A percentile compares a stretch with the other conserved stretches of the same genome.
phyloP scores from a whole-genome alignment of 2,329 filamentous ascomycete species.

The Aspergillus carbonarius region DNA sequence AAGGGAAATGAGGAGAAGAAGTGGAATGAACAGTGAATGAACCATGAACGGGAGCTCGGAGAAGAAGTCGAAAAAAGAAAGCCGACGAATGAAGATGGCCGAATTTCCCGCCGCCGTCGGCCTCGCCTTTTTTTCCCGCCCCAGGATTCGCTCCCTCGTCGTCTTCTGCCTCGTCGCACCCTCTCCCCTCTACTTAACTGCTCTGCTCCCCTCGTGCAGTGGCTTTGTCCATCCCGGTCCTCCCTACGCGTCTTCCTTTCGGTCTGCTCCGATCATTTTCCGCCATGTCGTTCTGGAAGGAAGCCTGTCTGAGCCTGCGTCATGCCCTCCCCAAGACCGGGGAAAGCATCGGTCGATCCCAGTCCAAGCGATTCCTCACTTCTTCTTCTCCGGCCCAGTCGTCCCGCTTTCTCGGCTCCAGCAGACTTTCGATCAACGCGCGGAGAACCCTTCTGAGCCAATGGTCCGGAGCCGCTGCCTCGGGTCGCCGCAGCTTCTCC shows the following conservation, averaged over 20 bases:
- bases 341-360: conserved; percentile 40
- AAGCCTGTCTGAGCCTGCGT: conserved; percentile 34
- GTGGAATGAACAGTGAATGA: neutral
- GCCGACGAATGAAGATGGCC: conserved; percentile 16
- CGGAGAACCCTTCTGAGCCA: conserved; percentile 13
- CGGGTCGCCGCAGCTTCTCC: conserved; percentile 60
- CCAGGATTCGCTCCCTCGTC: conserved; percentile 8
- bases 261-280: neutral
- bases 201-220: neutral
- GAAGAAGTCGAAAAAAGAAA: conserved; percentile 7
- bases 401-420: conserved; percentile 17
- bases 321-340: conserved; percentile 58
- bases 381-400: conserved; percentile 21
- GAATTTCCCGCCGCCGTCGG: conserved; percentile 24
- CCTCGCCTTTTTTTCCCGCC: conserved; percentile 18
- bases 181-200: conserved; percentile 5
- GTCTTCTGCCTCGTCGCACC: neutral
- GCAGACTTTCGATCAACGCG: conserved; percentile 11
- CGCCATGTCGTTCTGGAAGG: conserved; percentile 36
- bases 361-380: conserved; percentile 30
- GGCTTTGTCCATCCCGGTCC: neutral
- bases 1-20: conserved; percentile 5
- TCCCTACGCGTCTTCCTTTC: neutral
- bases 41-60: neutral
- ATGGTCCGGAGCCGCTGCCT: conserved; percentile 22